These are phyloP conservation scores for Hyphopichia buzzinii DNA, from an alignment of 1,139 yeast species.

Conservation along the genomic window DNA sequence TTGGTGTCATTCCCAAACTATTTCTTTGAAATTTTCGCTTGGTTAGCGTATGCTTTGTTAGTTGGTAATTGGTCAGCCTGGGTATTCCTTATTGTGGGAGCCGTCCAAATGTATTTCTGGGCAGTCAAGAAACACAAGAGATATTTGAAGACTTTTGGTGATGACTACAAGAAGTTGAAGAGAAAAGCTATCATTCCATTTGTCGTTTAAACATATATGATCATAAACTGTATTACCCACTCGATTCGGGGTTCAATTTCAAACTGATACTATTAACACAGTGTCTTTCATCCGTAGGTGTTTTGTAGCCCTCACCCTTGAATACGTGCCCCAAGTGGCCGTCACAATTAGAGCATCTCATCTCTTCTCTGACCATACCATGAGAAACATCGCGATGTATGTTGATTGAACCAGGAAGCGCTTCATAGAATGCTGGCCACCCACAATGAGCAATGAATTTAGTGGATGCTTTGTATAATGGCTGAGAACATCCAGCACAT, in stretches of 20 bases:
- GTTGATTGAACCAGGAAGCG: constrained; percentile 74
- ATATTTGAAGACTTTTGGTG: constrained; percentile 69
- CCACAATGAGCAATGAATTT: constrained; percentile 93
- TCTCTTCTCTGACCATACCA: constrained; percentile 86
- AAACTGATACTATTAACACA: constrained; percentile 88
- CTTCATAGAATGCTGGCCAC: constrained; percentile 96
- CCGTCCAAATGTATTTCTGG: constrained; percentile 80
- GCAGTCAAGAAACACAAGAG: constrained; percentile 70
- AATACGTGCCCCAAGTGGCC: constrained; percentile 96
- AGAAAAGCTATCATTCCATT: constrained; percentile 66
- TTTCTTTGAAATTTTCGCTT: constrained; percentile 76
- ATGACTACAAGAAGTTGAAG: constrained; percentile 64
- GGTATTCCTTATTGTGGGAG: constrained; percentile 67
- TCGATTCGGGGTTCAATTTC: constrained; percentile 46
- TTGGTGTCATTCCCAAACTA: constrained; percentile 76
- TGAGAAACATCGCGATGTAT: constrained; percentile 56
- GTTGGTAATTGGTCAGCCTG: constrained; percentile 78
- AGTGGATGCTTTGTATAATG: constrained; percentile 73
- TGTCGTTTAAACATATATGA: not conserved
- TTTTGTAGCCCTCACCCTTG: constrained; percentile 87
- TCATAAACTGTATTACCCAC: not conserved
- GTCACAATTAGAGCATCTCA: constrained; percentile 84
- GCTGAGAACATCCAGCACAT: constrained; percentile 84
- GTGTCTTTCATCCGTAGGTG: constrained; percentile 91
- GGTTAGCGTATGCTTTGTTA: constrained; percentile 68